phyloP scores from a whole-genome alignment of 2,329 filamentous ascomycete species.

The Cladosporium sp. region DNA sequence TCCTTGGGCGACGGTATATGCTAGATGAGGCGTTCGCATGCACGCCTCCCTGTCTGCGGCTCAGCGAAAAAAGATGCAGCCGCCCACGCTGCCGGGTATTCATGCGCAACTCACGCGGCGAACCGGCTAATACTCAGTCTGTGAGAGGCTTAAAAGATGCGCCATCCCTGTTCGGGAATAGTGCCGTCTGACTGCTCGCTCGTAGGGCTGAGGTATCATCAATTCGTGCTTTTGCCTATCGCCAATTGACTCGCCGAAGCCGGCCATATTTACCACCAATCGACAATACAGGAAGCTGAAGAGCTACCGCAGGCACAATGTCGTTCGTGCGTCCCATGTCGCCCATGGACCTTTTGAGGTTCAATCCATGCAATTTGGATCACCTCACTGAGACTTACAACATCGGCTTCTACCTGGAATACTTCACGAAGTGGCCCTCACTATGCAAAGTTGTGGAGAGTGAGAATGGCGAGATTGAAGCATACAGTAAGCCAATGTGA shows the following conservation, averaged over 20 bases:
- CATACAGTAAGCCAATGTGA: slow-evolving; percentile 67
- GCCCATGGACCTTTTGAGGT: slow-evolving; percentile 77
- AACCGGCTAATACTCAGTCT: background rate
- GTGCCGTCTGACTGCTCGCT: background rate
- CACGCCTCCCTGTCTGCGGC: background rate
- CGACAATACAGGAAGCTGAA: background rate
- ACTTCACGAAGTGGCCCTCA: slow-evolving; percentile 91
- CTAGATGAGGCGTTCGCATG: too few relatives aligned
- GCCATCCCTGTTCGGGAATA: background rate
- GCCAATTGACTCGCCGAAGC: background rate
- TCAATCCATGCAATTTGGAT: slow-evolving; percentile 94
- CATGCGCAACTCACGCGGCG: background rate
- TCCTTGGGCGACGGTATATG: too few relatives aligned
- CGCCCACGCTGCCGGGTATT: background rate
- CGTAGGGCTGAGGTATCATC: background rate
- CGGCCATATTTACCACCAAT: background rate
- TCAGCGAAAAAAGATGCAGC: slow-evolving; percentile 2
- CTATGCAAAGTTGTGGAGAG: slow-evolving; percentile 92
- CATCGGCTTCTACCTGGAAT: slow-evolving; percentile 90
- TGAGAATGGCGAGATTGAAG: slow-evolving; percentile 79
- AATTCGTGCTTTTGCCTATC: slow-evolving; percentile 1
- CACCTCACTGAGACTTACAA: slow-evolving; percentile 98
- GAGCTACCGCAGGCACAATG: slow-evolving; percentile 13
- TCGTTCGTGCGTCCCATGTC: slow-evolving; percentile 73
- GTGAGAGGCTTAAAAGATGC: background rate